Conservation (phyloP, 1,284 basidiomycete species). For the Trichosporon sp. region DNA sequence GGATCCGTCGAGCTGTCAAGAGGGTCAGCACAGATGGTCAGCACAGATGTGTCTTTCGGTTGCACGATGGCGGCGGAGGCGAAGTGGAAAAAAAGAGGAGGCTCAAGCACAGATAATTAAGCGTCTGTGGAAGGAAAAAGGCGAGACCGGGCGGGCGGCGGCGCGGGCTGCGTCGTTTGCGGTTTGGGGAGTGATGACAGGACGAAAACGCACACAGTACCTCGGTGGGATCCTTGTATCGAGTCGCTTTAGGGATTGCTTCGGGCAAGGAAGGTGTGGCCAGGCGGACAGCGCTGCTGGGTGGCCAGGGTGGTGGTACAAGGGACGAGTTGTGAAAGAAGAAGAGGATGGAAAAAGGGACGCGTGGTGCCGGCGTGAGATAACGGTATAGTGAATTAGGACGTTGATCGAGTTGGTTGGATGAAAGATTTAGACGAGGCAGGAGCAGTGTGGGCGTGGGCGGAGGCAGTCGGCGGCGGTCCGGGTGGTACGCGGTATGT, state of each 20-base stretch:
- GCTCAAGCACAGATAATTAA: background rate
- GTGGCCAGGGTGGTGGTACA: background rate
- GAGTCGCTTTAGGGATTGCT: background rate
- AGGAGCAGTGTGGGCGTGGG: background rate
- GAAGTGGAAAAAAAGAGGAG: constrained; percentile 1
- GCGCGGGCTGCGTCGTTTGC: background rate
- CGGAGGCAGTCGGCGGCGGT: background rate
- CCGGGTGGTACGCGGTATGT: constrained; percentile 3
- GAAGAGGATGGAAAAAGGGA: constrained; percentile 4
- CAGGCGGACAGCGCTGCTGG: constrained; percentile 6
- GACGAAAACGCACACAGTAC: background rate
- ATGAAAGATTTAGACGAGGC: constrained; percentile 4
- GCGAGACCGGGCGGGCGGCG: background rate
- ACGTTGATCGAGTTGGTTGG: background rate
- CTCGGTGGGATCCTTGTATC: background rate
- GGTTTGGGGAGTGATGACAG: background rate
- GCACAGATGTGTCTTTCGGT: background rate
- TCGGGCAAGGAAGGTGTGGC: constrained; percentile 6
- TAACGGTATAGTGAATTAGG: background rate
- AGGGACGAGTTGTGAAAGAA: background rate
- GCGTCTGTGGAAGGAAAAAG: constrained; percentile 12
- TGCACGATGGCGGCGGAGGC: background rate
- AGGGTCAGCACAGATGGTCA: background rate
- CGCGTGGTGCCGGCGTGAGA: background rate
- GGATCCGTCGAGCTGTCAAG: constrained; percentile 19